Base-by-base conservation (phyloP, 2,329 filamentous ascomycete species). In the Colletotrichum orchidophilum region DNA sequence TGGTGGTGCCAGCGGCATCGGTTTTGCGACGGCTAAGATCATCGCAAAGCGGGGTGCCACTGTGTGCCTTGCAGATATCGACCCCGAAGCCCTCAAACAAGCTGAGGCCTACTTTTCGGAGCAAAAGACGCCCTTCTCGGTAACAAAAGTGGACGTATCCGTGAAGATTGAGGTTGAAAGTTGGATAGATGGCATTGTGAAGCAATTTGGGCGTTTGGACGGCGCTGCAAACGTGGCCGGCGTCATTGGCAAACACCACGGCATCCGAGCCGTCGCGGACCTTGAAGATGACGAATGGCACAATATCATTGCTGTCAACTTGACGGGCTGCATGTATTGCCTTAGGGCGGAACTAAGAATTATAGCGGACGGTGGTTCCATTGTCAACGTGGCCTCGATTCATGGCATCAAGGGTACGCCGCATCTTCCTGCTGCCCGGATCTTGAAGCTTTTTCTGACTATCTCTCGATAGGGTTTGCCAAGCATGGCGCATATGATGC, bases 311-410 rank as follows among this genome's bases (percentile, higher is more conserved):
- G 80, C 78, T 7, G 80, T 87, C 54, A 87, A 87, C 70, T 75
- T 87, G 63, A 87, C 84, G 9, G 86, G 86, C n/a, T 83, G 80
- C 50, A 87, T 87, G 85, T 85, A 86, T 75, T 87, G 84, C 71
- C 73, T 87, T 73, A 80, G 85, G 49, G 84, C 83, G 35, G 78
- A 85, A 77, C 79, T 87, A 52, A 77, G 77, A 46, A 81, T 82
- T 50, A 83, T 89, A 58, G 80, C 81, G 26, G 77, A 83, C 6
- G 83, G 86, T 1, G 87, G 87, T 8, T 88, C 87, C 70, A 90
- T 91, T 75, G 89, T 91, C 64, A 91, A 89, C 75, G 82, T 87
- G 31, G 82, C 85, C 29, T 88, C 85, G 54, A 86, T 87, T 39
- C 84, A 87, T 46, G 88, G 88, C 60, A 77, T 80, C 33, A 77